Evolutionary conservation across 768 basidiomycete genomes (phyloP).

Genomic region (Tylopilus vinaceipallidus): DNA sequence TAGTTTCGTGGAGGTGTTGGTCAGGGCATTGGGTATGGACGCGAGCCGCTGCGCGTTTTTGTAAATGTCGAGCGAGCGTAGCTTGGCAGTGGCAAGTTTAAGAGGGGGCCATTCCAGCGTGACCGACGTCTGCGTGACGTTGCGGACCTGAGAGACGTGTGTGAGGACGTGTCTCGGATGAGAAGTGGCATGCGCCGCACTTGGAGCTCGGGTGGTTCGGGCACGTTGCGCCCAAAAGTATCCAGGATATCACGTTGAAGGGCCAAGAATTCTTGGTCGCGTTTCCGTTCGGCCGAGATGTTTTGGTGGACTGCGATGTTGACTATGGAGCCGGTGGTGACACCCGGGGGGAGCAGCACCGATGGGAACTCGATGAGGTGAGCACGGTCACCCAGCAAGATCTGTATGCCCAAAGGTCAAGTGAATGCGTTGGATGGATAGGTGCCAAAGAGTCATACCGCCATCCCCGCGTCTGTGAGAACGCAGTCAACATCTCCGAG

Average conservation of each 20-base stretch:
- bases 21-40: constrained; percentile 76
- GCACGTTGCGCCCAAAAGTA: constrained; percentile 66
- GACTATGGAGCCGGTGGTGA: constrained; percentile 92
- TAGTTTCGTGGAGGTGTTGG: constrained; percentile 85
- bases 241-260: constrained; percentile 80
- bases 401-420: constrained; percentile 42
- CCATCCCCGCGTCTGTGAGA: constrained; percentile 86
- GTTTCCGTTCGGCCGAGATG: constrained; percentile 73
- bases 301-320: constrained; percentile 96
- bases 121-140: constrained; percentile 95
- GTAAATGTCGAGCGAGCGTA: constrained; percentile 90
- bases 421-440: not conserved
- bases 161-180: constrained; percentile 1
- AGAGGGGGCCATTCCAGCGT: constrained; percentile 94
- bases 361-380: constrained; percentile 99
- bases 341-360: constrained; percentile 87
- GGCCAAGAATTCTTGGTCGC: constrained; percentile 79
- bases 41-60: constrained; percentile 87
- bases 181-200: constrained; percentile 40
- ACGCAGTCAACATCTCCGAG: constrained; percentile 6
- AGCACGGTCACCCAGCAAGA: constrained; percentile 88
- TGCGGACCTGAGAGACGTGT: constrained; percentile 61
- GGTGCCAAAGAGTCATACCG: constrained; percentile 48
- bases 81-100: constrained; percentile 78
- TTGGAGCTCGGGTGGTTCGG: constrained; percentile 70